Conservation (phyloP, 768 basidiomycete genomes). For the Lentinus brumalis region DNA sequence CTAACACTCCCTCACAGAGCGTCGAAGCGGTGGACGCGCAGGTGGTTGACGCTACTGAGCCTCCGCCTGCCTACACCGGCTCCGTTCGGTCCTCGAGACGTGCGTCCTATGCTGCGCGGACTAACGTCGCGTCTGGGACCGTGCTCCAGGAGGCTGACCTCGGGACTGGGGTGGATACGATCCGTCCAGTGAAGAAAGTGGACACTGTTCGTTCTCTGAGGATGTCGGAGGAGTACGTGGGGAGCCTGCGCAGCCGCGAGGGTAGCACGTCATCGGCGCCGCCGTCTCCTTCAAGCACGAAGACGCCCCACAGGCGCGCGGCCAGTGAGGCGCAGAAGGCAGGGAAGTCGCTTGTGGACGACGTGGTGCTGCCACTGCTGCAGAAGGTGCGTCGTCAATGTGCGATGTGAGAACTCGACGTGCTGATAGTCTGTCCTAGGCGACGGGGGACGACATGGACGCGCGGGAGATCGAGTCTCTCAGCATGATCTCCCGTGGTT, state of each 20-base stretch:
- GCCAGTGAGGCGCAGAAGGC: constrained; percentile 64
- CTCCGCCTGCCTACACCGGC: constrained; percentile 75
- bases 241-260: constrained; percentile 62
- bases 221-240: constrained; percentile 80
- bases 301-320: constrained; percentile 45
- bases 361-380: constrained; percentile 81
- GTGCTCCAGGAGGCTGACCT: constrained; percentile 79
- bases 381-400: constrained; percentile 52
- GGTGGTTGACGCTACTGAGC: constrained; percentile 42
- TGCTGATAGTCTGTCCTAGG: constrained; percentile 39
- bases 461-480: constrained; percentile 87
- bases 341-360: constrained; percentile 72
- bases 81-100: constrained; percentile 65
- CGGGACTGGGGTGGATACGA: constrained; percentile 87
- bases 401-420: neutral
- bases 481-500: constrained; percentile 88
- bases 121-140: constrained; percentile 67
- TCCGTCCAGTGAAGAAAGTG: constrained; percentile 91
- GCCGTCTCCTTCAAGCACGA: constrained; percentile 45
- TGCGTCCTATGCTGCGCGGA: constrained; percentile 79
- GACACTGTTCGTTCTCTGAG: constrained; percentile 77
- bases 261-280: constrained; percentile 46
- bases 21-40: constrained; percentile 14
- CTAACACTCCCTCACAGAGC: constrained; percentile 37
- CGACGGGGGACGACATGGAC: constrained; percentile 82